A percentile compares a stretch with the other conserved stretches of the same genome.
Conservation (phyloP, 1,139 yeast genomes). For the Saccharomyces hybrid region DNA sequence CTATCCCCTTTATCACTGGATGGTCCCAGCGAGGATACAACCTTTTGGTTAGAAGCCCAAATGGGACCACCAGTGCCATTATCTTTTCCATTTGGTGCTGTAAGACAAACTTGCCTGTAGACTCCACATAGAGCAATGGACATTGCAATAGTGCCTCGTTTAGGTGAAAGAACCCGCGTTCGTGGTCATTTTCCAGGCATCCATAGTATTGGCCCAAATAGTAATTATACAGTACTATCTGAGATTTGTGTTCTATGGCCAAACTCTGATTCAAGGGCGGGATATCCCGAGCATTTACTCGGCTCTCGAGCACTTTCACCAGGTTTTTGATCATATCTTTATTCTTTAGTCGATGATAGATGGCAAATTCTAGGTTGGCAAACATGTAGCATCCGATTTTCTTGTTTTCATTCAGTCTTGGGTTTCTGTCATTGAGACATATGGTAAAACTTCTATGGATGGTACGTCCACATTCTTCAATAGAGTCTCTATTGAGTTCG, state of each 20-base stretch:
- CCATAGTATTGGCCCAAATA: constrained; percentile 30
- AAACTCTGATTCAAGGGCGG: constrained; percentile 33
- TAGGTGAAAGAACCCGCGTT: constrained; percentile 16
- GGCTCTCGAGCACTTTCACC: constrained; percentile 54
- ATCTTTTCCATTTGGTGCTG: constrained; percentile 34
- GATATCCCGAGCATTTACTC: constrained; percentile 33
- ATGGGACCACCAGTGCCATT: constrained; percentile 47
- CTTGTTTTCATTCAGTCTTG: constrained; percentile 44
- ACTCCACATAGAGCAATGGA: constrained; percentile 30
- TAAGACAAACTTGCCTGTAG: constrained; percentile 18
- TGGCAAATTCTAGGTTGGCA: constrained; percentile 61
- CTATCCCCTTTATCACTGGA: constrained; percentile 1
- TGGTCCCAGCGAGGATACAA: constrained; percentile 35
- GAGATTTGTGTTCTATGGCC: constrained; percentile 24
- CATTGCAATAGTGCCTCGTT: constrained; percentile 18
- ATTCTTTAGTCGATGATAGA: constrained; percentile 64
- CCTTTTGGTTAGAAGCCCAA: constrained; percentile 40
- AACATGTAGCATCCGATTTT: constrained; percentile 66
- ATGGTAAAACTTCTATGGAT: constrained; percentile 69
- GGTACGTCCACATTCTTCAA: constrained; percentile 52
- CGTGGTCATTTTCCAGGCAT: constrained; percentile 21
- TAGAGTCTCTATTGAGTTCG: constrained; percentile 18
- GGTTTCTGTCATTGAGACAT: constrained; percentile 71
- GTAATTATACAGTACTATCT: constrained; percentile 21
- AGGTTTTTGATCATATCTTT: constrained; percentile 72